Evolutionary conservation across 2,329 filamentous ascomycete species (phyloP).

Genomic region (Corniculantispora saksenae): DNA sequence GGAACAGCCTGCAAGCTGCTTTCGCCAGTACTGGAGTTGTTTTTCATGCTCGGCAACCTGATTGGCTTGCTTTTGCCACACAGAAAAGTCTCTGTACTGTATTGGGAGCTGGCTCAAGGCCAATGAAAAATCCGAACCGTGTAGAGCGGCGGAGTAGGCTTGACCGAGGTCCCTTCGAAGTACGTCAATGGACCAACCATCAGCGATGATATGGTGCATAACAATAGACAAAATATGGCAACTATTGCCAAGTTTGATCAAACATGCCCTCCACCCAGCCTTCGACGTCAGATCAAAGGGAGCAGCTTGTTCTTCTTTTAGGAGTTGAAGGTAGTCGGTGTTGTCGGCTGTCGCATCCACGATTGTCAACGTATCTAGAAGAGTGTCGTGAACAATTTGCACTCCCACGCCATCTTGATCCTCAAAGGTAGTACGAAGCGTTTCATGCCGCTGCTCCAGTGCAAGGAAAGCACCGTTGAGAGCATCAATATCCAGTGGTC

Average conservation of each 20-base stretch:
- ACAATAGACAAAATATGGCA: slow-evolving; percentile 28
- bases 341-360: background rate
- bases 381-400: slow-evolving; percentile 12
- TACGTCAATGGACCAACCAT: slow-evolving; percentile 32
- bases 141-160: slow-evolving; percentile 23
- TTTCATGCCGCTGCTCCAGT: slow-evolving; percentile 25
- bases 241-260: slow-evolving; percentile 22
- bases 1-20: slow-evolving; percentile 12
- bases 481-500: slow-evolving; percentile 21
- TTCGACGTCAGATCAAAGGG: slow-evolving; percentile 28
- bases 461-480: slow-evolving; percentile 19
- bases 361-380: slow-evolving; percentile 1
- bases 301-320: slow-evolving; percentile 23
- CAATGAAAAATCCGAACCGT: slow-evolving; percentile 15
- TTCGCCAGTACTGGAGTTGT: slow-evolving; percentile 19
- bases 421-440: slow-evolving; percentile 25
- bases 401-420: slow-evolving; percentile 17
- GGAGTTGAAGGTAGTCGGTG: background rate
- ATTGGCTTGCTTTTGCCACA: slow-evolving; percentile 12
- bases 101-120: slow-evolving; percentile 17
- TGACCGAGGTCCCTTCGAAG: slow-evolving; percentile 24
- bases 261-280: slow-evolving; percentile 25
- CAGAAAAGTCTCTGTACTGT: slow-evolving; percentile 22
- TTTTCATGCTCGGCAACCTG: slow-evolving; percentile 13
- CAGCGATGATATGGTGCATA: slow-evolving; percentile 33